Base-by-base conservation (phyloP, 495 filamentous ascomycete species). In the Penicillium parvum region DNA sequence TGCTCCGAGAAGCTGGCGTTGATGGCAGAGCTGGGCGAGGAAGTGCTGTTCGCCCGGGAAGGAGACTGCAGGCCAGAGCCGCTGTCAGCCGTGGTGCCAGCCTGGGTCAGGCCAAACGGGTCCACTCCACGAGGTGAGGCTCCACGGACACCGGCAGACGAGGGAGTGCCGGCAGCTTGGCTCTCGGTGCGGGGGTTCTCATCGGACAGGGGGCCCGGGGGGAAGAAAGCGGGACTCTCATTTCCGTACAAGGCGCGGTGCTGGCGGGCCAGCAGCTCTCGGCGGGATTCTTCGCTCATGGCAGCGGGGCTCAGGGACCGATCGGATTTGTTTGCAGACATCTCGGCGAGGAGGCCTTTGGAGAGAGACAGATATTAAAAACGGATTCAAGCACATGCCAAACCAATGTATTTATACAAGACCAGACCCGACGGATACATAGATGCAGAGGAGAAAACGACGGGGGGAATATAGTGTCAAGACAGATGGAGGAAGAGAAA, bases 201-300 rank as follows among this genome's bases (percentile, higher is more conserved):
- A 44, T 86, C 81, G 21, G 69, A 69, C 59, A 85, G 81, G 50
- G 65, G 75, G 44, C 64, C 77, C 32, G 69, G 68, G 40, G 79
- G 79, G 46, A 74, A 72, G 63, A 78, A 89, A 29, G 66, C 60
- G 37, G 65, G 76, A 55, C 76, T 78, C 45, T 90, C 83, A 47
- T 81, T 78, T 60, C 88, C 88, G 65, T 96, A 98, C 52, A 98
- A 67, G 35, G 89, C 89, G 50, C 84, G 85, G 63, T 92, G 89
- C 66, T 98, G 92, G 58, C 90, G 90, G 52, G 90, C 85, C 56
- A 98, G 91, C 54, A 98, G 80, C 45, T 96, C 90, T 46, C 92
- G 91, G 57, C 92, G 89, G 45, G 95, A 90, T 37, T 97, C 92
- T 71, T 97, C 92, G 63, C 83, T 90, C 85, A 95, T 84, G 38